Base-by-base conservation (phyloP, 2,329 filamentous ascomycete genomes). In the Apiospora rasikravindrae region DNA sequence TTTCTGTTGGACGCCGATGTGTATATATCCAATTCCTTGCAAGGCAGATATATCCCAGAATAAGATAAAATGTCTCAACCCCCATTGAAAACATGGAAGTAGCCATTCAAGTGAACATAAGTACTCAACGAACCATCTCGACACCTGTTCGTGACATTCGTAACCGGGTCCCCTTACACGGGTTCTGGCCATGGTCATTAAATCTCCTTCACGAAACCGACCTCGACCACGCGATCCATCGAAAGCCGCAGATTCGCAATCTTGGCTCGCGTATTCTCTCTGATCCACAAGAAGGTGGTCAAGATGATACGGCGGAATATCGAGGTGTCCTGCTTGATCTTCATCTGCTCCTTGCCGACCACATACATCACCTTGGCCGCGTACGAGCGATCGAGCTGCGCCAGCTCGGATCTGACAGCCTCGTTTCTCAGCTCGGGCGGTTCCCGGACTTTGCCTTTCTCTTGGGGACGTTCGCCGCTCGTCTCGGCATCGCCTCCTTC, bases 251-350 rank as follows among this genome's bases (percentile, higher is more conserved):
- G 80, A 75, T 90, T 90, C 19, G 90, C 89, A 80, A 93, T 88
- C 83, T 93, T 93, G 1, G 88, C 87, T 69, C 91, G 82, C 16
- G 89, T 90, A 75, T 92, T 93, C 51, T 93, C 91, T 42, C 91
- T 82, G 69, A 92, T 85, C 84, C 90, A 93, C 73, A 93, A 79
- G 74, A 92, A 93, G 0, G 85, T 80, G 68, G 83, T 83, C 14
- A 93, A 78, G 7, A 89, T 68, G 0, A 86, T 71, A 61, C 82
- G 84, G 16, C 88, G 83, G 14, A 85, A 71, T 11, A 87, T 75
- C 10, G 81, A 82, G 19, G 82, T 85, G 1, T 80, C 82, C 0
- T 75, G 67, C 66, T 80, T 81, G 19, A 90, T 83, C 61, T 84
- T 82, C 86, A 91, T 87, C 77, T 89, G 86, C 79, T 90, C 89